These are phyloP conservation scores for Aspergillus taichungensis DNA, from an alignment of 495 filamentous ascomycete species.

Conservation along the genomic window DNA sequence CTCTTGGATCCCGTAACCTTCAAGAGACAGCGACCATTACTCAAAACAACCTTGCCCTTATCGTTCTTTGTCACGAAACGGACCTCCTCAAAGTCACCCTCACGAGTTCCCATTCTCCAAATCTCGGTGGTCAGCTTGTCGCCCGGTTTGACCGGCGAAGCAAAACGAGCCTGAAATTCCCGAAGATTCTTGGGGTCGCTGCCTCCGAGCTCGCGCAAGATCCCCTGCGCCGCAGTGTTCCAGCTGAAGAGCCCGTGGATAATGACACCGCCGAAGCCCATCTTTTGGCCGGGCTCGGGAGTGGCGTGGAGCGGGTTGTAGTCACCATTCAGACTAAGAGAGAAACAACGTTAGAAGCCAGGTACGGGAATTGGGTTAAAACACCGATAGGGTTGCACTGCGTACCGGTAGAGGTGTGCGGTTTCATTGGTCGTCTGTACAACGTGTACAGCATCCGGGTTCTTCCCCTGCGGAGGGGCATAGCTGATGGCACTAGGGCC, in stretches of 20 bases:
- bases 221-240: constrained; percentile 70
- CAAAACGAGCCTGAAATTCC: constrained; percentile 84
- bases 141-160: constrained; percentile 70
- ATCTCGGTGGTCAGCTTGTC: constrained; percentile 42
- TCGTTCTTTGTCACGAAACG: constrained; percentile 63
- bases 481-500: constrained; percentile 65
- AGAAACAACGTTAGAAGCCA: constrained; percentile 2
- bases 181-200: constrained; percentile 70
- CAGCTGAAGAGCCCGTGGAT: constrained; percentile 83
- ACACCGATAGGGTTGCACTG: not conserved
- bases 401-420: constrained; percentile 61
- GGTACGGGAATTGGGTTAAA: too few relatives aligned
- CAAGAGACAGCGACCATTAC: constrained; percentile 74
- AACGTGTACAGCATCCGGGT: constrained; percentile 65
- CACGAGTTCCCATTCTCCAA: constrained; percentile 45
- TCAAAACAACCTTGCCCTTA: constrained; percentile 68
- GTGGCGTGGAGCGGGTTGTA: constrained; percentile 87
- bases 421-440: constrained; percentile 60
- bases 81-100: constrained; percentile 69
- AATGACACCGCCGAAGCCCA: constrained; percentile 84
- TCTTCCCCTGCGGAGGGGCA: constrained; percentile 60
- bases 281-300: constrained; percentile 73
- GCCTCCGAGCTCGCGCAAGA: constrained; percentile 62
- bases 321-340: constrained; percentile 64
- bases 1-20: constrained; percentile 51